These are phyloP conservation scores for Talaromyces funiculosus DNA, from an alignment of 2,329 filamentous ascomycete species.

Conservation along the genomic window DNA sequence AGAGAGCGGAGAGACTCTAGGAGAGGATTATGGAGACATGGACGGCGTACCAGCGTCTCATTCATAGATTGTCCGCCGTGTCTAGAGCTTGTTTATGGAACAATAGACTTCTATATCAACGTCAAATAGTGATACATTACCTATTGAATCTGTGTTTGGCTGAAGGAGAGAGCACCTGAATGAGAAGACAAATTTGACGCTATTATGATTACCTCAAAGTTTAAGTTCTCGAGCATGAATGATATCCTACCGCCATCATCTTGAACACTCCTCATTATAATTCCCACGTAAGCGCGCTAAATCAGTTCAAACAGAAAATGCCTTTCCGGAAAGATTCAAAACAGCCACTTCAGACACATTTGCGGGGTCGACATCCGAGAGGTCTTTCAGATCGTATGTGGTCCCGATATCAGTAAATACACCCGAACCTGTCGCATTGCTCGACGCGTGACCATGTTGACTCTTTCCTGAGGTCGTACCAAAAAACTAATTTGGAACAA, in stretches of 20 bases:
- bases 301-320: background rate
- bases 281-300: background rate
- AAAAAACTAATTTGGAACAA: constrained; percentile 17
- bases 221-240: background rate
- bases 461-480: background rate
- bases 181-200: background rate
- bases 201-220: background rate
- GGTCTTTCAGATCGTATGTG: background rate
- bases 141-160: background rate
- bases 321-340: background rate
- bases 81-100: background rate
- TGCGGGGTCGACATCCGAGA: background rate
- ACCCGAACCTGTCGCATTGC: background rate
- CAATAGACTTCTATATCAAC: background rate
- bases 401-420: background rate
- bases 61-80: constrained; percentile 1
- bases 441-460: background rate
- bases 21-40: constrained; percentile 18
- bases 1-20: constrained; percentile 21
- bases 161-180: background rate
- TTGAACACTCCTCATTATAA: background rate
- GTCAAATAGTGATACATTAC: background rate
- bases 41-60: constrained; percentile 12
- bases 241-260: too few species aligned
- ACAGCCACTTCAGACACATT: background rate